phyloP scores from a whole-genome alignment of 164 flowering plant genomes.

The Vitis riparia region DNA sequence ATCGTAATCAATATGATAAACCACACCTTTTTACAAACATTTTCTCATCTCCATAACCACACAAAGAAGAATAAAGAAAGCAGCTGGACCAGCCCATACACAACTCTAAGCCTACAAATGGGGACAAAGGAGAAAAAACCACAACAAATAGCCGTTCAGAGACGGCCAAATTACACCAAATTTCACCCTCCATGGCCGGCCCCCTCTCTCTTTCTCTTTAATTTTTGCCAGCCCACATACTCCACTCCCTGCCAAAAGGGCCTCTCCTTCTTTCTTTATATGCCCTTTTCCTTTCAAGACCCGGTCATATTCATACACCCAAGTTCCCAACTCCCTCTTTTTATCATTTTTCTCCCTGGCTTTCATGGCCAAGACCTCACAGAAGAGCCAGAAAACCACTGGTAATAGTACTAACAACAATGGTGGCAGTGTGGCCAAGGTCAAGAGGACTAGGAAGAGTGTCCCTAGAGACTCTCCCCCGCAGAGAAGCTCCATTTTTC shows the following conservation, averaged over 20 bases:
- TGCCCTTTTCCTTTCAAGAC: conserved; percentile 3
- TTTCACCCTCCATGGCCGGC: background rate
- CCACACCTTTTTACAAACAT: no score
- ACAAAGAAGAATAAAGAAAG: no score
- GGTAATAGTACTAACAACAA: background rate
- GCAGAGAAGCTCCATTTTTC: conserved; percentile 25
- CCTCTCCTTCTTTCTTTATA: conserved; percentile 1
- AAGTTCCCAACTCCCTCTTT: background rate
- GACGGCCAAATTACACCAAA: conserved; percentile 6
- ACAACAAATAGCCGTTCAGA: conserved; percentile 6
- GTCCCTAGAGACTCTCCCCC: conserved; percentile 25
- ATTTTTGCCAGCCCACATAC: conserved; percentile 6
- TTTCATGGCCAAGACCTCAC: conserved; percentile 9
- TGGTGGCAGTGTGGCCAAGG: background rate
- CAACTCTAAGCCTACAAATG: background rate
- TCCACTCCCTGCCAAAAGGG: background rate
- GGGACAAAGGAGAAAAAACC: conserved; percentile 1
- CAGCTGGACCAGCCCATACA: no score
- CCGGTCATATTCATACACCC: background rate
- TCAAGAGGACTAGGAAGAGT: conserved; percentile 17
- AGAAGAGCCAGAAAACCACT: background rate
- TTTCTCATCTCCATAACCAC: no score
- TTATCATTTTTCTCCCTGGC: background rate
- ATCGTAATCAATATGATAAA: no score
- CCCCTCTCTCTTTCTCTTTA: no score